Evolutionary conservation across 352 stramenopile species (phyloP).

Genomic region (Globisporangium apiculatum): DNA sequence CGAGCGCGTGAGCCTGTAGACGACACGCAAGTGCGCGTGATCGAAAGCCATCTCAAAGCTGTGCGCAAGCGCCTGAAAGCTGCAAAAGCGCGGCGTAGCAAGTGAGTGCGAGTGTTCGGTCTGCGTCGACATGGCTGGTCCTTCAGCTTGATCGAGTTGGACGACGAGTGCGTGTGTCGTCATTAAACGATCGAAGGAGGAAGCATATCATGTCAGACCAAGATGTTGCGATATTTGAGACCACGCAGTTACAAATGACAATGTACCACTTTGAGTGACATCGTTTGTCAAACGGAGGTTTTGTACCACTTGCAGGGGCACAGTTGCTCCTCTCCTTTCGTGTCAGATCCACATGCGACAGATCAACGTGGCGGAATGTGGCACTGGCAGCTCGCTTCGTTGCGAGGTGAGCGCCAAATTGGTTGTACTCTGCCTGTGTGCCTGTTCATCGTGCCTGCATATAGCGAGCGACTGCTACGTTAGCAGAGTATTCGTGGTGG

Average conservation of each 20-base stretch:
- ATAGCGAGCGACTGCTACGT: too few relatives aligned
- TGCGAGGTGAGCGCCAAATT: too few relatives aligned
- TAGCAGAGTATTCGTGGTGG: too few relatives aligned
- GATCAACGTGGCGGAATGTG: too few relatives aligned
- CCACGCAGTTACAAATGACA: neutral
- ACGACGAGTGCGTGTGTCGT: too few relatives aligned
- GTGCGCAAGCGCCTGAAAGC: slow-evolving; percentile 26
- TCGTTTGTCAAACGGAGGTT: neutral
- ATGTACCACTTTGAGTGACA: neutral
- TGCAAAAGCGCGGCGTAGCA: slow-evolving; percentile 3
- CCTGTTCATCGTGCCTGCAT: too few relatives aligned
- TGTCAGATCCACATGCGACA: too few relatives aligned
- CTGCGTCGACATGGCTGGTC: neutral
- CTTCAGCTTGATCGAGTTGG: neutral
- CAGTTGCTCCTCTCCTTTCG: too few relatives aligned
- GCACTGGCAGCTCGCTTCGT: too few relatives aligned
- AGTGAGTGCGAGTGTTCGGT: neutral
- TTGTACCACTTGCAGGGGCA: too few relatives aligned
- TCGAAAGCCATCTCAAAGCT: slow-evolving; percentile 37
- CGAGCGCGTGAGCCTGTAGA: slow-evolving; percentile 26
- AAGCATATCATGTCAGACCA: too few relatives aligned
- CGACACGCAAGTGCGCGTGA: slow-evolving; percentile 32
- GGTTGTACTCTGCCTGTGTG: too few relatives aligned
- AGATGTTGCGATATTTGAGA: neutral
- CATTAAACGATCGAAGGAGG: neutral